Conservation (phyloP, 148 eudicot species). For the Polygonum aviculare region DNA sequence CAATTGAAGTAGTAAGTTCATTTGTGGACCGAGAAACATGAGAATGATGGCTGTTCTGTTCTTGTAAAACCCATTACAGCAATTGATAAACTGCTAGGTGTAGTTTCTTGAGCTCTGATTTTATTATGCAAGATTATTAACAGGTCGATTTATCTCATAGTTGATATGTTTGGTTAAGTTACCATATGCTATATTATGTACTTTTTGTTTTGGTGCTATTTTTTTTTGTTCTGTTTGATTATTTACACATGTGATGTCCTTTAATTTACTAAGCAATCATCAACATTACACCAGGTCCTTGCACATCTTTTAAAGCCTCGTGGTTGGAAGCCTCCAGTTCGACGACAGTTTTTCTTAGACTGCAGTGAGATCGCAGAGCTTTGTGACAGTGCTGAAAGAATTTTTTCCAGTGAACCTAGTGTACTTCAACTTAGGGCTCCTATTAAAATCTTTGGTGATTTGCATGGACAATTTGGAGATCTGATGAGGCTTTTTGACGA, state of each 20-base stretch:
- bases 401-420: conserved; percentile 89
- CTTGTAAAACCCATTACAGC: neutral
- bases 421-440: conserved; percentile 95
- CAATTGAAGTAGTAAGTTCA: neutral
- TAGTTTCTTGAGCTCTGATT: conserved; percentile 2
- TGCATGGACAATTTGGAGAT: conserved; percentile 99
- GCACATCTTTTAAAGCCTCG: conserved; percentile 96
- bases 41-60: neutral
- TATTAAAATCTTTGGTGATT: conserved; percentile 95
- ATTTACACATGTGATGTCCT: neutral
- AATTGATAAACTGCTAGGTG: neutral
- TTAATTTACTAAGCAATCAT: neutral
- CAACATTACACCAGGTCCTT: conserved; percentile 46
- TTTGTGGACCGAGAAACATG: conserved; percentile 1
- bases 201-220: neutral
- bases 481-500: conserved; percentile 98
- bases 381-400: conserved; percentile 95
- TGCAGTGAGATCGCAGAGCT: conserved; percentile 98
- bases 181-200: neutral
- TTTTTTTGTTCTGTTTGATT: neutral
- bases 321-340: conserved; percentile 99
- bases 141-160: neutral
- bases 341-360: conserved; percentile 92
- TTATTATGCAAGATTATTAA: neutral
- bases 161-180: neutral